Base-by-base conservation (phyloP, 2,329 filamentous ascomycete genomes). In the Uncinocarpus reesii region DNA sequence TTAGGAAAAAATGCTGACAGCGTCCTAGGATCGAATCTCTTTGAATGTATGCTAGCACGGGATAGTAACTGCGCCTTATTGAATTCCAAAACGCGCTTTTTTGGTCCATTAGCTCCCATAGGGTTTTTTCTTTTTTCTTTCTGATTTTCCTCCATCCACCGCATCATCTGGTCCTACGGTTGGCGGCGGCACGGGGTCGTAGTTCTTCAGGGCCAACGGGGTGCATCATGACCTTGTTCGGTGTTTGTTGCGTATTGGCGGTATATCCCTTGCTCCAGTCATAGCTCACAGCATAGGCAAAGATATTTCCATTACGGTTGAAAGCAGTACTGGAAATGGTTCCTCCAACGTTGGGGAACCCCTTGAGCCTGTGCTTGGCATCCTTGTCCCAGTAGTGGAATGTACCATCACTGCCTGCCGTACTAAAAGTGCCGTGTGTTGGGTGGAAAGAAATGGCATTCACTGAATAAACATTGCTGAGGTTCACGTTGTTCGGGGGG, bases 391-490 rank as follows among this genome's bases (percentile, higher is more conserved):
- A 79, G 64, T 77, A 75, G 58, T 69, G 63, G 59, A 96, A 98
- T 0, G 92, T 95, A 47, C 92, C 92, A 67, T 98, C 92, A 28
- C 83, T 85, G 48, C 92, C 92, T 41, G 92, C 88, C 2, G 92
- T 98, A 70, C 85, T 93, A 72, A 98, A 98, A n/a, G 92, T 98
- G 61, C 92, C 92, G 67, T 95, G 89, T 10, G 85, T 76, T 1
- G 92, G 92, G 70, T 98, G 92, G 80, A 96, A 96, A 20, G 86
- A 93, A 66, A 98, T 98, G 57, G 88, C 84, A 71, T 98, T 98
- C 62, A 98, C 88, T 1, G 88, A 83, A 73, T 89, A 92, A 58
- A 96, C 92, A 62, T 90, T 92, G 58, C 85, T 86, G 55, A 83
- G 72, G 67, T 87, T 89, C 60, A 78, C 53, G 1, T 65, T 79